Evolutionary conservation across 2,329 filamentous ascomycete genomes (phyloP).

Genomic region (Macrophomina pseudophaseolina): DNA sequence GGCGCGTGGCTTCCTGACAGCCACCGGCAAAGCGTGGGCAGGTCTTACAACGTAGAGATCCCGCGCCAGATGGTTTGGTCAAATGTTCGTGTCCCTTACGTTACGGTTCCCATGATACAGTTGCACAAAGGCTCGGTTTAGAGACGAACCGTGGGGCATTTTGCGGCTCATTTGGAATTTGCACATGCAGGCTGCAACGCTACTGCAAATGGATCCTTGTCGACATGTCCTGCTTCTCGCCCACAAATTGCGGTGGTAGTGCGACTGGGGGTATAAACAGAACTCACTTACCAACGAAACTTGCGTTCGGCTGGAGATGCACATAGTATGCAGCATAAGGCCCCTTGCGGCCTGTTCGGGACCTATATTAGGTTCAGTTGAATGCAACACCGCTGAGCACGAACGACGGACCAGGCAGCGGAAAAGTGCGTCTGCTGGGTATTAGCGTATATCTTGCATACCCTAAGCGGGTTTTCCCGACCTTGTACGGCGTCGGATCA

Average conservation of each 20-base stretch:
- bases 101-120: background rate
- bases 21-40: constrained; percentile 23
- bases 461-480: constrained; percentile 41
- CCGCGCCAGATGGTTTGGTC: constrained; percentile 14
- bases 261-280: constrained; percentile 21
- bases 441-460: constrained; percentile 31
- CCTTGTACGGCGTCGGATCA: constrained; percentile 88
- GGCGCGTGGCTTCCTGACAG: constrained; percentile 23
- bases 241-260: constrained; percentile 1
- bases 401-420: constrained; percentile 69
- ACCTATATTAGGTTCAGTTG: constrained; percentile 53
- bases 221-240: constrained; percentile 18
- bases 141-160: constrained; percentile 11
- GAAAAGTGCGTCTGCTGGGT: constrained; percentile 73
- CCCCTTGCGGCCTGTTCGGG: constrained; percentile 83
- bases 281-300: constrained; percentile 69
- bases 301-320: constrained; percentile 72
- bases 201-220: constrained; percentile 24
- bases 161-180: constrained; percentile 28
- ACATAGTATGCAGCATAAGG: constrained; percentile 89
- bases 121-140: constrained; percentile 12
- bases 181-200: constrained; percentile 25
- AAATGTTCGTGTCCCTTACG: constrained; percentile 23
- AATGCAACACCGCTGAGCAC: constrained; percentile 9
- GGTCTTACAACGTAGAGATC: constrained; percentile 22